Conservation (phyloP, 371 early-diverging fungal genomes). For the Mucor mucedo region DNA sequence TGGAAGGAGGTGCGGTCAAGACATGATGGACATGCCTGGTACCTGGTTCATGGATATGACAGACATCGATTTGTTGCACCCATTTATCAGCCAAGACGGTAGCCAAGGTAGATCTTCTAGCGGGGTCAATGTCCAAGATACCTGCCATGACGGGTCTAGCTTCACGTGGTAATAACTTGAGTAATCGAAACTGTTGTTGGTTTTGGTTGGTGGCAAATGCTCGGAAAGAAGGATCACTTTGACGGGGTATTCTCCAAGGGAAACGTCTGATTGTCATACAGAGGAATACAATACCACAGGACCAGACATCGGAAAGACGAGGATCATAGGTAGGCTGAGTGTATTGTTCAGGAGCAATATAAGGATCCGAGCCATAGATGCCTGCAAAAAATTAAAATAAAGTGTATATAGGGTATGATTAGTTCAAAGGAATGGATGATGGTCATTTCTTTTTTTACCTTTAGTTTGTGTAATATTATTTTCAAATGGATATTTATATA, state of each 20-base stretch:
- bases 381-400: conserved; percentile 21
- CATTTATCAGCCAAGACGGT: conserved; percentile 57
- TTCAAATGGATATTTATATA: conserved; percentile 74
- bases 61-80: conserved; percentile 65
- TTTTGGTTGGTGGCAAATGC: conserved; percentile 51
- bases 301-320: conserved; percentile 58
- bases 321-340: conserved; percentile 56
- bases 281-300: conserved; percentile 61
- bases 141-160: conserved; percentile 46
- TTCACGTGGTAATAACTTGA: conserved; percentile 62
- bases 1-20: conserved; percentile 22
- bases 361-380: conserved; percentile 55
- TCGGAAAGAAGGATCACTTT: conserved; percentile 57
- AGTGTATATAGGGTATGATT: too few relatives aligned
- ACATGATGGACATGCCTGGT: conserved; percentile 58
- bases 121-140: conserved; percentile 61
- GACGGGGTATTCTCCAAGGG: conserved; percentile 67
- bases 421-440: too few relatives aligned
- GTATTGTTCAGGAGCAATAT: conserved; percentile 65
- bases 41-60: conserved; percentile 52
- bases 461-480: conserved; percentile 53
- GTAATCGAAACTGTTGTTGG: conserved; percentile 47
- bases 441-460: too few relatives aligned
- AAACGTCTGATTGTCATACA: conserved; percentile 73
- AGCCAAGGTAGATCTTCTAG: conserved; percentile 44